Evolutionary conservation across 176 grass and related monocot species (phyloP).

Genomic region (Raddia guianensis): DNA sequence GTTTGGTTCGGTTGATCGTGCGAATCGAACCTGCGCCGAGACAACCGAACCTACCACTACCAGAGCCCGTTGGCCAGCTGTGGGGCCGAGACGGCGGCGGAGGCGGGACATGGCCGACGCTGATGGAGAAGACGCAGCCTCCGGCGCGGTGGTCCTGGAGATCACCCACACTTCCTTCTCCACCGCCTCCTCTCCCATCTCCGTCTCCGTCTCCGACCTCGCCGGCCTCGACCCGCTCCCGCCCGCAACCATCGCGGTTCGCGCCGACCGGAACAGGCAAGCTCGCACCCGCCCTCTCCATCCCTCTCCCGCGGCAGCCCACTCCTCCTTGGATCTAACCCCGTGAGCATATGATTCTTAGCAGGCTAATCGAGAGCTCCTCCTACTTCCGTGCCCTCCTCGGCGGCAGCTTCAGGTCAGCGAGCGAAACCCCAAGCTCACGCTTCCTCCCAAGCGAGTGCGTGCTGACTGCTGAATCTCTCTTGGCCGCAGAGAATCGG

Average conservation of each 20-base stretch:
- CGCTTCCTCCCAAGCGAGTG: neutral
- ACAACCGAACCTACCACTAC: too few relatives aligned
- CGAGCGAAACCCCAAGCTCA: neutral
- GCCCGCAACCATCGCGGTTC: slow-evolving; percentile 40
- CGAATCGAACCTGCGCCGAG: too few relatives aligned
- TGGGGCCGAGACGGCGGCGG: too few relatives aligned
- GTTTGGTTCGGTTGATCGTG: too few relatives aligned
- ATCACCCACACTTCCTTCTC: slow-evolving; percentile 33
- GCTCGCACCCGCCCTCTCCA: neutral
- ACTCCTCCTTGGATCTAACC: neutral
- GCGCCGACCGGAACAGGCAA: slow-evolving; percentile 54
- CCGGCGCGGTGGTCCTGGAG: slow-evolving; percentile 43
- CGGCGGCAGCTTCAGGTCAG: slow-evolving; percentile 66
- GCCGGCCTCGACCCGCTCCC: slow-evolving; percentile 13
- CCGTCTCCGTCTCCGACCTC: slow-evolving; percentile 34
- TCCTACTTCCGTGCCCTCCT: slow-evolving; percentile 74
- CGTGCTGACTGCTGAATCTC: neutral
- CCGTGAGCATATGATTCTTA: neutral
- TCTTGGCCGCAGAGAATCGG: slow-evolving; percentile 57
- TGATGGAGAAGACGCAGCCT: slow-evolving; percentile 17
- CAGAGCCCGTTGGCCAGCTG: too few relatives aligned
- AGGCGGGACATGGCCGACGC: neutral
- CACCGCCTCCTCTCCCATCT: neutral
- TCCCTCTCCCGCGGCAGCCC: neutral
- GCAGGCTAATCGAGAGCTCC: slow-evolving; percentile 58